Conservation (phyloP, 352 stramenopile genomes). For the Pythium guiyangense region DNA sequence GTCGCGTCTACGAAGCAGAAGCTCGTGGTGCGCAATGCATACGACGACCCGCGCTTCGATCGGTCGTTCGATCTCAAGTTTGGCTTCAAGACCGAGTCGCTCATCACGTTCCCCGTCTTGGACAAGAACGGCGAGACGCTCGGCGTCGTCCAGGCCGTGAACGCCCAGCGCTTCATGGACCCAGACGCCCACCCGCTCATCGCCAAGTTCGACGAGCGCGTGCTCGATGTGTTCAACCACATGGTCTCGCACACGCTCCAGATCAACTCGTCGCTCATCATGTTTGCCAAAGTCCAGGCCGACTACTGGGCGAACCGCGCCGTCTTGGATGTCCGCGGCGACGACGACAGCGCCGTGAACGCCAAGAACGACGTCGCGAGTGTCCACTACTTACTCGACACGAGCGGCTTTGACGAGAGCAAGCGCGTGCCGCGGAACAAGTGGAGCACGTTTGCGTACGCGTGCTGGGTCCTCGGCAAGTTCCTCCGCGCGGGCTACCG, state of each 20-base stretch:
- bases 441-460: slow-evolving; percentile 74
- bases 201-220: slow-evolving; percentile 50
- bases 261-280: slow-evolving; percentile 76
- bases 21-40: slow-evolving; percentile 61
- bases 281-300: slow-evolving; percentile 75
- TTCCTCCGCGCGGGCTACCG: slow-evolving; percentile 37
- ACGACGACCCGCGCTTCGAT: slow-evolving; percentile 79
- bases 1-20: slow-evolving; percentile 54
- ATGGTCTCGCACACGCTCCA: slow-evolving; percentile 53
- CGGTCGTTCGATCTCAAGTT: slow-evolving; percentile 75
- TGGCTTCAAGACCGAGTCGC: slow-evolving; percentile 77
- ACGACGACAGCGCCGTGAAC: slow-evolving; percentile 31
- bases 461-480: slow-evolving; percentile 52
- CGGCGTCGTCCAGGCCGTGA: slow-evolving; percentile 61
- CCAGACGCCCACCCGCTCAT: slow-evolving; percentile 38
- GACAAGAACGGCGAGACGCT: slow-evolving; percentile 63
- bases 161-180: slow-evolving; percentile 46
- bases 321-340: slow-evolving; percentile 22
- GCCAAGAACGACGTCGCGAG: slow-evolving; percentile 59
- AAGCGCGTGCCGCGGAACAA: slow-evolving; percentile 65
- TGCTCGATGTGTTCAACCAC: slow-evolving; percentile 58
- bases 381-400: slow-evolving; percentile 60
- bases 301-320: slow-evolving; percentile 71
- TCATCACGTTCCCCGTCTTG: slow-evolving; percentile 73
- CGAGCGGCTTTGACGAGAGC: slow-evolving; percentile 59